Evolutionary conservation across 768 basidiomycete species (phyloP).

Genomic region (Mycena venus): DNA sequence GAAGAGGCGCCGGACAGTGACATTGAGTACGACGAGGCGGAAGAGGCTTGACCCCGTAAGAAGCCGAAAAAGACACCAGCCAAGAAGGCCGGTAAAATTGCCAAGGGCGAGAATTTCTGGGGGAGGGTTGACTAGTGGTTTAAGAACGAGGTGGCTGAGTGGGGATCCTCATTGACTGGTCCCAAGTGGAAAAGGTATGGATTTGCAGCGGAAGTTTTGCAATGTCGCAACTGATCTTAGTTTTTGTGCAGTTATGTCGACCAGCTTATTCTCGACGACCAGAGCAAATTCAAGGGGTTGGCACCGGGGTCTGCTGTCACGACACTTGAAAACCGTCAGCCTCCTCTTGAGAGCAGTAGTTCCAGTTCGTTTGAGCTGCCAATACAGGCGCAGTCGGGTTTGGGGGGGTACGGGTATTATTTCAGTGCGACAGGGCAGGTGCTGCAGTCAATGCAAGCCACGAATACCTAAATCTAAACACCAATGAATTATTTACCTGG

Average conservation of each 20-base stretch:
- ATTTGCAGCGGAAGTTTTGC: background rate
- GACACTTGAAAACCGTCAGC: too few relatives aligned
- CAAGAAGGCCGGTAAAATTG: background rate
- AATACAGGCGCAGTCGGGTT: too few relatives aligned
- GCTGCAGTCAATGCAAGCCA: too few relatives aligned
- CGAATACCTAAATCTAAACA: too few relatives aligned
- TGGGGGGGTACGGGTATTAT: too few relatives aligned
- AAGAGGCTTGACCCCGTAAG: background rate
- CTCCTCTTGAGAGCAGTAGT: too few relatives aligned
- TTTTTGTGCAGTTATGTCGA: background rate
- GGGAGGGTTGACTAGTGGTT: background rate
- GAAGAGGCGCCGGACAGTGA: background rate
- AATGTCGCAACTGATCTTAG: background rate
- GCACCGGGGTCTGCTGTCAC: background rate
- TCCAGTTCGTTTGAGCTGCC: too few relatives aligned
- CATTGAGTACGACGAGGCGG: background rate
- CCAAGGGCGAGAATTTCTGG: slow-evolving; percentile 5
- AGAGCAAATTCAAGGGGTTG: background rate
- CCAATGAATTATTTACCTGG: too few relatives aligned
- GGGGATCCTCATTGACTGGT: background rate
- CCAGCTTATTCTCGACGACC: background rate
- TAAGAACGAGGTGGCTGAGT: background rate
- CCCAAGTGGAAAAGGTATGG: background rate
- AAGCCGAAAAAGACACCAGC: background rate
- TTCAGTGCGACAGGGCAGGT: too few relatives aligned